Base-by-base conservation (phyloP, 768 basidiomycete genomes). In the Lentinula edodes region DNA sequence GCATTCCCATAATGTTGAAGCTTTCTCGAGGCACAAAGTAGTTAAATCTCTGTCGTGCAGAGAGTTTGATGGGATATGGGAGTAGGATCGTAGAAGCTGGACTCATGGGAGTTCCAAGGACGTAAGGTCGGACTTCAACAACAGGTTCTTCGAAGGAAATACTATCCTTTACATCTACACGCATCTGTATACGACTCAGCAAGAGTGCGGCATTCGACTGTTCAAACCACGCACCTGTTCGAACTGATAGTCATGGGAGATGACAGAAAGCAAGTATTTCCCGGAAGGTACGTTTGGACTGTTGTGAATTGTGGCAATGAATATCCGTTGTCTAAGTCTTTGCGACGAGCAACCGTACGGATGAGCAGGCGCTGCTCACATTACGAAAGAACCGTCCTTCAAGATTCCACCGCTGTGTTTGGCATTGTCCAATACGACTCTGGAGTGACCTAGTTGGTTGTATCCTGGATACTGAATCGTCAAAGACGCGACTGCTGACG, bases 1-100 rank as follows among this genome's bases (percentile, higher is more conserved):
- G 76, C 88, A 93, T 91, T 57, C 77, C 83, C 61, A 88, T 59
- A 23, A 91, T 64, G 71, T 88, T 88, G 79, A 93, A 93, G 16
- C 85, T 83, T 70, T 91, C 82, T 36, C 71, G 82, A 28, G 88
- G 85, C 34, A 85, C 76, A 69, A 89, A 92, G 71, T 88, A 93
- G 54, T 68, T 75, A 67, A 84, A 78, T 69, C 79, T 84, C 60
- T 79, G 76, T 59, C 81, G 82, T 4, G 89, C 78, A 1, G 73
- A 68, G 53, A 93, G 69, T 9, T 73, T 71, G 52, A 91, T 75
- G 0, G 90, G 90, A 69, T 90, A 83, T 5, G 83, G 75, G 9
- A 91, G 78, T 18, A 80, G 67, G 39, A 85, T 72, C 5, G 79
- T 69, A 5, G 86, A 76, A 2, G 83, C 73, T 15, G 89, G 84